Evolutionary conservation across 2,329 filamentous ascomycete species (phyloP).

Genomic region (Xylariaceae sp.): DNA sequence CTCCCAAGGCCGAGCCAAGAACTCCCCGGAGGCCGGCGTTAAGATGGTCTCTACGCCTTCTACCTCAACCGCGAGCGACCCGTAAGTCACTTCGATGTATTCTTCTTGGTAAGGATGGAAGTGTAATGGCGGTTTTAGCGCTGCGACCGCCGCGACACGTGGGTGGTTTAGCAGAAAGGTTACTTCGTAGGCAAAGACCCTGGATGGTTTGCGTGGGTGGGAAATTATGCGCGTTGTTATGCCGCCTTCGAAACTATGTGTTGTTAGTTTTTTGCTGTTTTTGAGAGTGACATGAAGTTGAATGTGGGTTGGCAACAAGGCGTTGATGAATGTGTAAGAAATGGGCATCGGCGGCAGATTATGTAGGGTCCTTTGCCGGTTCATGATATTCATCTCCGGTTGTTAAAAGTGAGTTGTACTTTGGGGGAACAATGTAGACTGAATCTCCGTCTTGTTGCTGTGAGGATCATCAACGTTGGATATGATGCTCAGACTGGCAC

Average conservation of each 20-base stretch:
- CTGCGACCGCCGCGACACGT: conserved; percentile 20
- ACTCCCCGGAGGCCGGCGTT: conserved; percentile 22
- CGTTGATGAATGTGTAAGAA: too few species aligned
- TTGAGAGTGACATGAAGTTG: not conserved
- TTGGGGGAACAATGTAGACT: too few species aligned
- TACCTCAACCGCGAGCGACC: conserved; percentile 27
- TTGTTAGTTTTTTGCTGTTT: conserved; percentile 1
- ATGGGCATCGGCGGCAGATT: too few species aligned
- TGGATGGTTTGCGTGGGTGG: conserved; percentile 21
- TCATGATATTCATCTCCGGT: too few species aligned
- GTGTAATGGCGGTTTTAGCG: conserved; percentile 31
- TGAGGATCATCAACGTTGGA: too few species aligned
- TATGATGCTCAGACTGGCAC: too few species aligned
- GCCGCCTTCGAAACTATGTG: conserved; percentile 26
- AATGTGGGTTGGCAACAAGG: not conserved
- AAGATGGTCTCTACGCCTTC: conserved; percentile 27
- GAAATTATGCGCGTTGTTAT: conserved; percentile 24
- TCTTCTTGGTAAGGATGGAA: conserved; percentile 35
- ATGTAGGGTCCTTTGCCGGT: too few species aligned
- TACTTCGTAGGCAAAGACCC: conserved; percentile 28
- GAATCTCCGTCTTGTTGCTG: too few species aligned
- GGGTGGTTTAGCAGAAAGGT: conserved; percentile 27
- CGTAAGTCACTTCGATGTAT: conserved; percentile 31
- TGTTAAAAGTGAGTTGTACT: too few species aligned
- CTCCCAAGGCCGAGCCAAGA: conserved; percentile 22